Percentiles rank a stretch among this genome's conserved stretches.
Conservation (phyloP, 768 basidiomycete genomes). For the Phanerochaete sordida region DNA sequence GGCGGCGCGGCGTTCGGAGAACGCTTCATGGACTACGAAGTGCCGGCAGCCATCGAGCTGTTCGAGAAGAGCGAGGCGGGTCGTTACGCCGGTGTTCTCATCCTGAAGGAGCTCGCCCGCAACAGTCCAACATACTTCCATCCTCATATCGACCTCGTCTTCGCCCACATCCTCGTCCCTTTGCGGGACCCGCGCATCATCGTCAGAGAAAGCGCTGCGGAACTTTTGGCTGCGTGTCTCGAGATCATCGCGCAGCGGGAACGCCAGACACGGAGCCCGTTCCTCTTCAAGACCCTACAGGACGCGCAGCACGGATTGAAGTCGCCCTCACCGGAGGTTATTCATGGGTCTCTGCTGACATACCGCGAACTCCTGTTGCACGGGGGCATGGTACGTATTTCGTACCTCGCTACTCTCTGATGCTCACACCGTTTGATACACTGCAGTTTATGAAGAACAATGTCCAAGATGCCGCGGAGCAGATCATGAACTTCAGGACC, state of each 20-base stretch:
- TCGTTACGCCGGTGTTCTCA: conserved; percentile 90
- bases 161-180: conserved; percentile 91
- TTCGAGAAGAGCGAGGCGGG: conserved; percentile 77
- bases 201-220: conserved; percentile 90
- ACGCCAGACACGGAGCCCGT: conserved; percentile 59
- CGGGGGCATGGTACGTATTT: conserved; percentile 79
- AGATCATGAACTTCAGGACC: conserved; percentile 83
- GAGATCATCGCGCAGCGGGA: conserved; percentile 81
- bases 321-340: conserved; percentile 77
- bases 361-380: conserved; percentile 89
- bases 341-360: conserved; percentile 90
- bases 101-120: conserved; percentile 88
- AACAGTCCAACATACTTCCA: conserved; percentile 88
- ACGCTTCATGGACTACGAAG: conserved; percentile 86
- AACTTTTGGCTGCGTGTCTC: conserved; percentile 88
- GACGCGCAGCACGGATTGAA: conserved; percentile 85
- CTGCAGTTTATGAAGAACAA: conserved; percentile 82
- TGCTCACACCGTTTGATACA: background rate
- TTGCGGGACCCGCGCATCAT: conserved; percentile 85
- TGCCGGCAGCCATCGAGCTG: conserved; percentile 77
- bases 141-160: conserved; percentile 80
- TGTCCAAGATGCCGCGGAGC: conserved; percentile 84
- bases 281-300: conserved; percentile 77
- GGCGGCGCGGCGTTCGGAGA: conserved; percentile 84
- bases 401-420: background rate